A percentile compares a stretch with the other conserved stretches of the same genome.
These are phyloP conservation scores for Gamarada debralockiae DNA, from an alignment of 495 filamentous ascomycete species.

Conservation along the genomic window DNA sequence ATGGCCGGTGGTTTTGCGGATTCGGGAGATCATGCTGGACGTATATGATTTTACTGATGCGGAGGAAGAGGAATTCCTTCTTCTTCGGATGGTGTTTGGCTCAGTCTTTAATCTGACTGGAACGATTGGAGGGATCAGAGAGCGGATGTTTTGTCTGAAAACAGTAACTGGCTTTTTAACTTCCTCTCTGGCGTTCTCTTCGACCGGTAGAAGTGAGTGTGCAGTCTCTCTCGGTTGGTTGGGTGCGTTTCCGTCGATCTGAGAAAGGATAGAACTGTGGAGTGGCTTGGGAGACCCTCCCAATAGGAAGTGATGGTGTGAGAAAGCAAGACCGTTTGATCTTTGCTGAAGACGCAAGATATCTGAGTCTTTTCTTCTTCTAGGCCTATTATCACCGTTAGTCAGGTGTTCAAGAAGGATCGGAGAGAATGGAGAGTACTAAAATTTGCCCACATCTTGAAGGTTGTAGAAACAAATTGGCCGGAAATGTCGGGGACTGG, in stretches of 20 bases:
- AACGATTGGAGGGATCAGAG: constrained; percentile 3
- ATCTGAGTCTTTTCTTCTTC: constrained; percentile 10
- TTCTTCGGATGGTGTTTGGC: neutral
- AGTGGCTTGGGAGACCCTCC: neutral
- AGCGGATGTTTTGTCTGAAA: constrained; percentile 1
- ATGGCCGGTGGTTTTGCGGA: constrained; percentile 22
- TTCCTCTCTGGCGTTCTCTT: neutral
- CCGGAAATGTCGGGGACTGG: too few relatives aligned
- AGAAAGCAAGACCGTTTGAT: constrained; percentile 10
- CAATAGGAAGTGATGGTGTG: constrained; percentile 5
- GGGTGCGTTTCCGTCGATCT: neutral
- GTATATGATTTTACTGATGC: constrained; percentile 9
- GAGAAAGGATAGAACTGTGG: neutral
- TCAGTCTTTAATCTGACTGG: constrained; percentile 3
- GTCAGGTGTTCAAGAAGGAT: neutral
- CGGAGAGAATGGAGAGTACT: neutral
- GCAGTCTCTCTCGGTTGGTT: neutral
- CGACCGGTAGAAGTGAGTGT: neutral
- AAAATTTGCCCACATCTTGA: neutral
- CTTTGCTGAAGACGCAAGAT: neutral
- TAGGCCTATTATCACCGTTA: neutral
- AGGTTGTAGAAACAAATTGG: too few relatives aligned
- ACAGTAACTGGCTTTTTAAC: too few relatives aligned
- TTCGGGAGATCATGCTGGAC: constrained; percentile 10
- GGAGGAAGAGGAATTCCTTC: constrained; percentile 3